These are phyloP conservation scores for Tranzscheliella williamsii DNA, from an alignment of 1,284 basidiomycete species.

Conservation along the genomic window DNA sequence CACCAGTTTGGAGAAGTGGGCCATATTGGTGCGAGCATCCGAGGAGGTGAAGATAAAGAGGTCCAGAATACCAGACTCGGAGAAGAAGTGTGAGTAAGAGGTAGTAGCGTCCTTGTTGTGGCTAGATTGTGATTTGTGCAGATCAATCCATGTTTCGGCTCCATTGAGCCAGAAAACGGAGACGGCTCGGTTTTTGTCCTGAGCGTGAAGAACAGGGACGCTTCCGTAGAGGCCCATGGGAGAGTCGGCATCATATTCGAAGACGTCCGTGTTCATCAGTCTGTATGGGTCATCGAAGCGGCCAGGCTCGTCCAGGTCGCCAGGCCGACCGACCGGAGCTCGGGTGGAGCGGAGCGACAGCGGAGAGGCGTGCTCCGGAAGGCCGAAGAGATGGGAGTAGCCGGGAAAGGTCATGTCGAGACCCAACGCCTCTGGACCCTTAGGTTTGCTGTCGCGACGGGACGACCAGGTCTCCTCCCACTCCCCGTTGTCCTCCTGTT, in stretches of 20 bases:
- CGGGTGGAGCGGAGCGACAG: conserved; percentile 73
- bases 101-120: conserved; percentile 8
- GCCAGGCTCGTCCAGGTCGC: conserved; percentile 39
- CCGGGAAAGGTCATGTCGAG: conserved; percentile 91
- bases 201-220: conserved; percentile 91
- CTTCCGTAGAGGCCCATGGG: conserved; percentile 75
- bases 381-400: conserved; percentile 86
- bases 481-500: conserved; percentile 68
- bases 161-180: conserved; percentile 87
- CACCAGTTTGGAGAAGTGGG: conserved; percentile 81
- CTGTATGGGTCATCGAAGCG: conserved; percentile 78
- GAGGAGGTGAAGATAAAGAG: conserved; percentile 91
- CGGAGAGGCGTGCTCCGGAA: conserved; percentile 93
- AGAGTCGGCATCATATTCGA: conserved; percentile 90
- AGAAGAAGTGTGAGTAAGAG: conserved; percentile 82
- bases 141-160: conserved; percentile 95
- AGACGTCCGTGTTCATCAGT: conserved; percentile 94
- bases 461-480: conserved; percentile 88
- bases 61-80: conserved; percentile 94
- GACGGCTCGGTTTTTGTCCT: conserved; percentile 73
- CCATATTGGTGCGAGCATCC: conserved; percentile 76
- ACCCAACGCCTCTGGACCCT: conserved; percentile 94
- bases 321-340: conserved; percentile 22
- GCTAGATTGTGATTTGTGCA: conserved; percentile 63
- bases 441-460: conserved; percentile 91